phyloP scores from a whole-genome alignment of 2,329 filamentous ascomycete genomes.

The Geosmithia morbida region DNA sequence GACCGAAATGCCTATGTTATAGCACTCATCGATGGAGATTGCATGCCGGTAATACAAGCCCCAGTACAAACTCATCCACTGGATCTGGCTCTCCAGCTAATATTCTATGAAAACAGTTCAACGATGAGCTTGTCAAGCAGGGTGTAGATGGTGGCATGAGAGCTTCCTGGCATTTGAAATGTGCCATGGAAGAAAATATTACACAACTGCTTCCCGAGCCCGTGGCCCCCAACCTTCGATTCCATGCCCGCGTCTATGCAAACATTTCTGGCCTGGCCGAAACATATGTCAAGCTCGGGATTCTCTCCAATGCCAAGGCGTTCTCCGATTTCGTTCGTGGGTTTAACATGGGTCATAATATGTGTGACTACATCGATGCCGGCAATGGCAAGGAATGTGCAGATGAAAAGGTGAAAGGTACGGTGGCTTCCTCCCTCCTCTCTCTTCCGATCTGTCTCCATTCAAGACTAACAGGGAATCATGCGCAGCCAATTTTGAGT shows the following conservation, averaged over 20 bases:
- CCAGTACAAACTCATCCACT: not conserved
- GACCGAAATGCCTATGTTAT: slow-evolving; percentile 12
- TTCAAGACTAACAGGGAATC: slow-evolving; percentile 4
- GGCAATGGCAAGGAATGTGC: slow-evolving; percentile 26
- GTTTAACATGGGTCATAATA: slow-evolving; percentile 21
- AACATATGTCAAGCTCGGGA: slow-evolving; percentile 13
- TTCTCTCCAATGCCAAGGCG: slow-evolving; percentile 9
- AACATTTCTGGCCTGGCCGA: slow-evolving; percentile 19
- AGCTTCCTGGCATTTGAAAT: slow-evolving; percentile 11
- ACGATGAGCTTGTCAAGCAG: slow-evolving; percentile 13
- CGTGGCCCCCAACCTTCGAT: slow-evolving; percentile 9
- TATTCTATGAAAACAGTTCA: slow-evolving; percentile 11
- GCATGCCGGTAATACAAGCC: slow-evolving; percentile 16
- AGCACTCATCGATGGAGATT: slow-evolving; percentile 22
- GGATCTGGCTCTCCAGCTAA: not conserved
- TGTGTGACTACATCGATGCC: slow-evolving; percentile 24
- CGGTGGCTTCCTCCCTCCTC: not conserved
- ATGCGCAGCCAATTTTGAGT: slow-evolving; percentile 13
- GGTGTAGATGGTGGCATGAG: slow-evolving; percentile 15
- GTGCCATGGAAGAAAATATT: slow-evolving; percentile 11
- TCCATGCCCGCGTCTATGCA: slow-evolving; percentile 20
- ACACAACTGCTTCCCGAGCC: slow-evolving; percentile 4
- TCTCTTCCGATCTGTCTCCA: not conserved
- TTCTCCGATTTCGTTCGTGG: slow-evolving; percentile 21
- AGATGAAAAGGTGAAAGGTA: slow-evolving; percentile 25